These are phyloP conservation scores for Pichia rugopelliculosa DNA, from an alignment of 805 yeast genomes.

Conservation along the genomic window DNA sequence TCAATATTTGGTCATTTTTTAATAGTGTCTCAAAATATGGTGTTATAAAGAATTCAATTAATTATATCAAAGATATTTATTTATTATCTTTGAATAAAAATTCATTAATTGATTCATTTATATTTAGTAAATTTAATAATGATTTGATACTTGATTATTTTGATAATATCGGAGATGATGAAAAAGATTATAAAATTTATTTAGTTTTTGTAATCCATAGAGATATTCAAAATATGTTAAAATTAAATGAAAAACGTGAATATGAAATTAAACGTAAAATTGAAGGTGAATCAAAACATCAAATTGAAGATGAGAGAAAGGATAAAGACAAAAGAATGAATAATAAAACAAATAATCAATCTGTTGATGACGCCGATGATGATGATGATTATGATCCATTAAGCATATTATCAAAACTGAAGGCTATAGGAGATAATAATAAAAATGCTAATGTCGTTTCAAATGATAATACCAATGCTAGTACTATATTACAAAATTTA, in stretches of 20 bases:
- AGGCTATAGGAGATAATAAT: background rate
- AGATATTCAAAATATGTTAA: conserved; percentile 10
- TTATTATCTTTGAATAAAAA: conserved; percentile 30
- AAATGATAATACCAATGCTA: background rate
- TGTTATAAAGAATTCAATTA: conserved; percentile 44
- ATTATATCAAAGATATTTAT: conserved; percentile 57
- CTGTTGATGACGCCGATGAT: background rate
- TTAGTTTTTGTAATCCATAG: conserved; percentile 24
- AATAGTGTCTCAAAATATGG: conserved; percentile 44
- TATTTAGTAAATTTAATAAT: conserved; percentile 17
- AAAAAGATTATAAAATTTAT: conserved; percentile 18
- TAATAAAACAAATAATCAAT: background rate
- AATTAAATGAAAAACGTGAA: conserved; percentile 3
- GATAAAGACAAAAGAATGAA: background rate
- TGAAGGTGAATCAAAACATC: too few relatives aligned
- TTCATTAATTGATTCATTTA: conserved; percentile 13
- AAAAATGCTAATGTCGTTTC: background rate
- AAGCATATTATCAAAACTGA: conserved; percentile 1
- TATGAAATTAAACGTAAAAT: background rate
- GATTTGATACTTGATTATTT: conserved; percentile 13
- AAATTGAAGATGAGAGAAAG: too few relatives aligned
- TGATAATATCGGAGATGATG: conserved; percentile 5
- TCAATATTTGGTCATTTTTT: conserved; percentile 40
- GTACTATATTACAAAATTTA: background rate
- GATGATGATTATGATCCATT: conserved; percentile 7